These are phyloP conservation scores for Conticribra weissflogii DNA, from an alignment of 108 stramenopile species.

Conservation along the genomic window DNA sequence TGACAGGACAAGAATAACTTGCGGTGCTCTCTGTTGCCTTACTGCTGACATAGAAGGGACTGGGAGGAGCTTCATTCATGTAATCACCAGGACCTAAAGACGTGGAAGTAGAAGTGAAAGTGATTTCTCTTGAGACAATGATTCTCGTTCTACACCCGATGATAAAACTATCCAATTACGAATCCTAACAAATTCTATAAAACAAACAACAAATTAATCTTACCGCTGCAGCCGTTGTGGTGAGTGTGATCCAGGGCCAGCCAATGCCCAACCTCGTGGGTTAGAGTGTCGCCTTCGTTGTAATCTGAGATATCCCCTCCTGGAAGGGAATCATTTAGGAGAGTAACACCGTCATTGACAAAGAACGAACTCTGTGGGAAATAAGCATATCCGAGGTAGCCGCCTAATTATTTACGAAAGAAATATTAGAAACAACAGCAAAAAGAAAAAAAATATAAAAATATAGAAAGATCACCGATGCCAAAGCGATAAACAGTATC, in stretches of 20 bases:
- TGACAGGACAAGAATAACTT: background rate
- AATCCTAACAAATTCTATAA: too few relatives aligned
- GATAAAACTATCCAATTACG: too few relatives aligned
- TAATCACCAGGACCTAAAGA: constrained; percentile 15
- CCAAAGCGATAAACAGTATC: too few relatives aligned
- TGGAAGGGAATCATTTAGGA: constrained; percentile 5
- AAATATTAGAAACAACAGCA: too few relatives aligned
- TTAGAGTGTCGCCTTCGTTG: constrained; percentile 26
- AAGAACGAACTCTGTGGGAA: background rate
- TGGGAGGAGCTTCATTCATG: background rate
- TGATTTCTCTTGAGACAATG: background rate
- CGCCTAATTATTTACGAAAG: too few relatives aligned
- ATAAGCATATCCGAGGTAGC: constrained; percentile 16
- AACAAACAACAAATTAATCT: too few relatives aligned
- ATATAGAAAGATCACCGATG: too few relatives aligned
- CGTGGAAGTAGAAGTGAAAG: background rate
- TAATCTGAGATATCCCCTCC: constrained; percentile 1
- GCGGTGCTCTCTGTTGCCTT: background rate
- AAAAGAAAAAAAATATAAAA: too few relatives aligned
- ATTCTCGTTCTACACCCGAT: too few relatives aligned
- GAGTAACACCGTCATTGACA: constrained; percentile 21
- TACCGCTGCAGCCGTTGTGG: background rate
- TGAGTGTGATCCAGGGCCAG: constrained; percentile 23
- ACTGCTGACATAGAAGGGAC: background rate
- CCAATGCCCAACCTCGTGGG: constrained; percentile 44